A percentile compares a stretch with the other conserved stretches of the same genome.
Evolutionary conservation across 1,139 yeast species (phyloP).

Genomic region (Yamadazyma sp.): DNA sequence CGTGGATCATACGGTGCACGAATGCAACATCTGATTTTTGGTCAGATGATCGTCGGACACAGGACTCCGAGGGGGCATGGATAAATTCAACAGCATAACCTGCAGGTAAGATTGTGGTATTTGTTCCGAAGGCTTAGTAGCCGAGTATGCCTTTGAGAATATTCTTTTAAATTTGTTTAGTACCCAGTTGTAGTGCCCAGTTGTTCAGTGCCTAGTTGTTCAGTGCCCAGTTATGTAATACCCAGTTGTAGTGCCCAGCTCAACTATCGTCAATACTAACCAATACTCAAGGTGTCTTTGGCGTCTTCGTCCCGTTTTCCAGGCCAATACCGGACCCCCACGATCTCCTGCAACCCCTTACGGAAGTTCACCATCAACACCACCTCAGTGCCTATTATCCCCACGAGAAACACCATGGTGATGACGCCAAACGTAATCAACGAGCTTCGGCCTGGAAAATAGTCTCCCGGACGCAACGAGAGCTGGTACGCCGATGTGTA

Average conservation of each 20-base stretch:
- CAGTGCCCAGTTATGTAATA: no score
- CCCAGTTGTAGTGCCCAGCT: no score
- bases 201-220: no score
- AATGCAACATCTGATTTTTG: background rate
- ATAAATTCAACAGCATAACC: no score
- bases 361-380: conserved; percentile 38
- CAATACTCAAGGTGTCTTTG: conserved; percentile 6
- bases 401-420: conserved; percentile 38
- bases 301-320: conserved; percentile 10
- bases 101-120: no score
- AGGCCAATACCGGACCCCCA: conserved; percentile 18
- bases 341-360: conserved; percentile 38
- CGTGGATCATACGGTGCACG: background rate
- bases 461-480: conserved; percentile 28
- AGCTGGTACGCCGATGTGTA: conserved; percentile 30
- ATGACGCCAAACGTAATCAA: conserved; percentile 49
- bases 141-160: no score
- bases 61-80: background rate
- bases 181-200: no score
- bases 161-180: no score
- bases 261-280: no score
- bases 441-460: conserved; percentile 50
- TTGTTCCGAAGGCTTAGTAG: no score
- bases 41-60: background rate
- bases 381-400: conserved; percentile 38